Evolutionary conservation across 208 protist genomes (phyloP).

Genomic region (Leishmania guyanensis): DNA sequence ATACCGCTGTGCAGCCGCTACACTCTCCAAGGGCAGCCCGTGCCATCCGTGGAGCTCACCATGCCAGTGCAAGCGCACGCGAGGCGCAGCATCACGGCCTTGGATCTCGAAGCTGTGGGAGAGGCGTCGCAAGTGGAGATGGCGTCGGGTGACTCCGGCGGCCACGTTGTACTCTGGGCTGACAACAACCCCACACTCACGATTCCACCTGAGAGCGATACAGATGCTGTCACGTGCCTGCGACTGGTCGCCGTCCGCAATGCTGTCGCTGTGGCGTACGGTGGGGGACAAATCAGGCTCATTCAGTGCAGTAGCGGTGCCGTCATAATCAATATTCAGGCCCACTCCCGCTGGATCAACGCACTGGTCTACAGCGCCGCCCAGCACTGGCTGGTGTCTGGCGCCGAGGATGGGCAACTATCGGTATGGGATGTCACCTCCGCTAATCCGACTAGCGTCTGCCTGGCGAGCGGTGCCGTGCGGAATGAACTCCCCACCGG

Average conservation of each 20-base stretch:
- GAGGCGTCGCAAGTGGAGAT: constrained; percentile 12
- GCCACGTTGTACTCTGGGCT: constrained; percentile 52
- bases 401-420: constrained; percentile 58
- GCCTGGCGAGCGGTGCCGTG: constrained; percentile 15
- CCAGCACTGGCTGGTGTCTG: constrained; percentile 36
- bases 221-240: constrained; percentile 53
- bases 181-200: constrained; percentile 15
- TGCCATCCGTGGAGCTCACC: not conserved
- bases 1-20: not conserved
- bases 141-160: constrained; percentile 44
- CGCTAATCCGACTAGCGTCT: not conserved
- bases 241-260: constrained; percentile 22
- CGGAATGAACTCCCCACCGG: constrained; percentile 33
- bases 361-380: constrained; percentile 32
- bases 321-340: constrained; percentile 42
- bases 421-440: constrained; percentile 35
- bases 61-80: constrained; percentile 38
- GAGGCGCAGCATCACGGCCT: constrained; percentile 39
- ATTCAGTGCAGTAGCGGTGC: constrained; percentile 33
- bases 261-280: constrained; percentile 48
- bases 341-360: constrained; percentile 74
- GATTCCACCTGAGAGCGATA: constrained; percentile 23
- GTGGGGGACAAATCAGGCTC: constrained; percentile 55
- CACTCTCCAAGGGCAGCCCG: constrained; percentile 11
- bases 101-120: constrained; percentile 31